These are phyloP conservation scores for Juglanconis juglandina DNA, from an alignment of 2,329 filamentous ascomycete genomes.

Conservation along the genomic window DNA sequence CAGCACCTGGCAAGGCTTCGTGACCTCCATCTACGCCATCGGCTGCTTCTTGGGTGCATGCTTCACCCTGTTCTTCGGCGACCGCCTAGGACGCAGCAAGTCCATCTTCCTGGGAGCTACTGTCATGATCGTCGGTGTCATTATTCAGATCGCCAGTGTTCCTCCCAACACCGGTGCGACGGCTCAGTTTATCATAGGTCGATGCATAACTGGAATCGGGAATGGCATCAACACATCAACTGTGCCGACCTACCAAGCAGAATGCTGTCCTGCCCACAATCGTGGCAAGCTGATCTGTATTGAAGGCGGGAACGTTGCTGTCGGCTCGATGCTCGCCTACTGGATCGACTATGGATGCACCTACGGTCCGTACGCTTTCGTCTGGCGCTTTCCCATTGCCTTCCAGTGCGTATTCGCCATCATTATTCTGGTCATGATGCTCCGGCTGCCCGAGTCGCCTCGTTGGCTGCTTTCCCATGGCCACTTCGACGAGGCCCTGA, in stretches of 20 bases:
- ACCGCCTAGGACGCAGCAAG: conserved; percentile 51
- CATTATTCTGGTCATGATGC: conserved; percentile 36
- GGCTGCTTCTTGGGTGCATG: conserved; percentile 40
- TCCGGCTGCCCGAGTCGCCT: conserved; percentile 51
- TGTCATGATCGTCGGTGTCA: conserved; percentile 54
- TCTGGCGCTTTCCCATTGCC: conserved; percentile 38
- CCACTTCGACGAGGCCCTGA: conserved; percentile 49
- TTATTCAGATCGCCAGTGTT: conserved; percentile 49
- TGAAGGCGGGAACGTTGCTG: conserved; percentile 41
- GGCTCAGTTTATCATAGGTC: conserved; percentile 46
- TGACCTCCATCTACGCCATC: conserved; percentile 40
- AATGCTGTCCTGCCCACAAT: conserved; percentile 46
- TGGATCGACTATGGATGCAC: conserved; percentile 40
- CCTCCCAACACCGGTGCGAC: conserved; percentile 43
- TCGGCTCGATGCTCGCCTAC: conserved; percentile 40
- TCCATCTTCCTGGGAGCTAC: conserved; percentile 51
- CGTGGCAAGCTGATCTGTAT: conserved; percentile 61
- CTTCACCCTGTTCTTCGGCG: conserved; percentile 42
- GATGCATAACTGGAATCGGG: conserved; percentile 47
- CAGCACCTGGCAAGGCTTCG: conserved; percentile 33
- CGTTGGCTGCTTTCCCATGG: conserved; percentile 44
- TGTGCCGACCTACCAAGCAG: conserved; percentile 41
- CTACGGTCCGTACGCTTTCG: conserved; percentile 30
- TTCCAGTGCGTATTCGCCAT: conserved; percentile 43
- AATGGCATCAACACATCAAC: conserved; percentile 48